phyloP scores from a whole-genome alignment of 371 early-diverging fungal genomes.

The Dichotomocladium elegans region DNA sequence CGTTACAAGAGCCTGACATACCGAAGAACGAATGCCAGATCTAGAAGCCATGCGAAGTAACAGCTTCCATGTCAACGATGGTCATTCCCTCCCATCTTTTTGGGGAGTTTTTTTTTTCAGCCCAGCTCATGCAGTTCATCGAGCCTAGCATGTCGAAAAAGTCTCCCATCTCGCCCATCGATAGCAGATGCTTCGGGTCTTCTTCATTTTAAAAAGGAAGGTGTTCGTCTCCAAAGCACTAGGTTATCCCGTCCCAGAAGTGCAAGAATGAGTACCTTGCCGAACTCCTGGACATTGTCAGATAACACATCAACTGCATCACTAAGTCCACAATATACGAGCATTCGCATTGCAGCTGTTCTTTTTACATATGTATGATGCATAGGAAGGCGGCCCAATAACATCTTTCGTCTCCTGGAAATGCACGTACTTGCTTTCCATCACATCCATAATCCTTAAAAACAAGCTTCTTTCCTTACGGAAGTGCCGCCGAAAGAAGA shows the following conservation, averaged over 20 bases:
- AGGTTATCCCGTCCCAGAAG: background rate
- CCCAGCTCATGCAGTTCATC: background rate
- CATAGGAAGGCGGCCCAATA: background rate
- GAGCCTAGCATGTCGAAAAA: background rate
- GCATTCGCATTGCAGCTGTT: background rate
- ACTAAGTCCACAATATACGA: background rate
- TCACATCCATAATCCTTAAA: background rate
- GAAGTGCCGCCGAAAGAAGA: background rate
- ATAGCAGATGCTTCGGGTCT: background rate
- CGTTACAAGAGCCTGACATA: background rate
- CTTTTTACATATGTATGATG: background rate
- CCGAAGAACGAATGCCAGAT: slow-evolving; percentile 1
- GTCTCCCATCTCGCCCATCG: background rate
- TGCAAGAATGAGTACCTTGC: background rate
- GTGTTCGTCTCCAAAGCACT: background rate
- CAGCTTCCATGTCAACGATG: background rate
- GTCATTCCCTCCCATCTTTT: background rate
- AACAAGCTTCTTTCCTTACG: background rate
- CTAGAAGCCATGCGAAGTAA: background rate
- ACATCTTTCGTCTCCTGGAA: background rate
- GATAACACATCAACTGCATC: background rate
- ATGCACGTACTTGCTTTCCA: background rate
- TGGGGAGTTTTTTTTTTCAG: background rate
- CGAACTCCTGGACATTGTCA: background rate
- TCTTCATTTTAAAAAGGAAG: background rate